These are phyloP conservation scores for Trypanosomatidae sp. DNA, from an alignment of 208 protist genomes.

Conservation along the genomic window DNA sequence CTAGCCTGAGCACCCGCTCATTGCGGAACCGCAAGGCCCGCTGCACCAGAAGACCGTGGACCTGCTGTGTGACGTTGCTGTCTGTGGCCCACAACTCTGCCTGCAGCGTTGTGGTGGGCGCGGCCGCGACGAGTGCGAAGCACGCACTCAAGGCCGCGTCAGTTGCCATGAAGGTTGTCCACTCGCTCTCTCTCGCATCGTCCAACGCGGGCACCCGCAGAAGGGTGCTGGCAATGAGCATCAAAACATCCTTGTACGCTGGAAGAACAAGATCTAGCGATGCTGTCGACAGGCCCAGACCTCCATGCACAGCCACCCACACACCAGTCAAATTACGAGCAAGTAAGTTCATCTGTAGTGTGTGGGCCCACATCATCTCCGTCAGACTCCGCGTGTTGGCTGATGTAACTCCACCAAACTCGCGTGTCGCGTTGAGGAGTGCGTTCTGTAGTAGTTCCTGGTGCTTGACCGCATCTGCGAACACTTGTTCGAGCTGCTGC, in stretches of 20 bases:
- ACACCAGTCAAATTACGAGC: conserved; percentile 48
- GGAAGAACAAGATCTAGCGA: conserved; percentile 27
- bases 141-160: conserved; percentile 48
- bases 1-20: conserved; percentile 54
- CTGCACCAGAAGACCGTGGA: conserved; percentile 74
- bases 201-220: conserved; percentile 38
- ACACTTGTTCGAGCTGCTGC: conserved; percentile 30
- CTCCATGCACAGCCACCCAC: conserved; percentile 63
- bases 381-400: conserved; percentile 45
- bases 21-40: conserved; percentile 55
- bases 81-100: conserved; percentile 54
- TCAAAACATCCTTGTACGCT: conserved; percentile 40
- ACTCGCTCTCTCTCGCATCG: conserved; percentile 9
- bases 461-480: conserved; percentile 39
- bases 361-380: conserved; percentile 56
- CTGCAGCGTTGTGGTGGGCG: conserved; percentile 49
- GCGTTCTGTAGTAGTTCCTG: conserved; percentile 54
- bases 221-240: conserved; percentile 55
- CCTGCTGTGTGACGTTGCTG: conserved; percentile 48
- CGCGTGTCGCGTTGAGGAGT: conserved; percentile 26
- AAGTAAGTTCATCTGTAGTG: conserved; percentile 53
- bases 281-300: conserved; percentile 30
- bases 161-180: conserved; percentile 38
- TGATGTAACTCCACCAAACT: conserved; percentile 42
- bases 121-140: conserved; percentile 38